Percentiles rank a stretch among this genome's conserved stretches.
phyloP scores from a whole-genome alignment of 169 alveolate genomes.

The Eimeria falciformis region DNA sequence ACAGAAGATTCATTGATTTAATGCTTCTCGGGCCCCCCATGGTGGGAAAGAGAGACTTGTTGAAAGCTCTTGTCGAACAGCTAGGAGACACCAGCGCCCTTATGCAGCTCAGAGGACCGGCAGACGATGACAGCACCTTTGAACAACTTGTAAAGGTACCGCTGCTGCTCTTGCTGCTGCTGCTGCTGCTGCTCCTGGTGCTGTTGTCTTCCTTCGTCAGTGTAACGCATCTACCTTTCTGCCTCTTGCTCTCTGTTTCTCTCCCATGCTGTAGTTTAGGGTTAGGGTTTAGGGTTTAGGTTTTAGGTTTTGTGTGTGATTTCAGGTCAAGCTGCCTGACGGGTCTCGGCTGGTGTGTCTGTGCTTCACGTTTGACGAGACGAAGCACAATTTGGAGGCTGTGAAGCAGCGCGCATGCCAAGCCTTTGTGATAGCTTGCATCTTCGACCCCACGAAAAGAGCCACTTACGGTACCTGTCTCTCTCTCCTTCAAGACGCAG shows the following conservation, averaged over 20 bases:
- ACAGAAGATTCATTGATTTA: slow-evolving; percentile 71
- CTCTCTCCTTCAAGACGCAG: not conserved
- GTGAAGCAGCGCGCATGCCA: not conserved
- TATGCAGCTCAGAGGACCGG: slow-evolving; percentile 23
- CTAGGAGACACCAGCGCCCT: slow-evolving; percentile 3
- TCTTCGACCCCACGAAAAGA: not conserved
- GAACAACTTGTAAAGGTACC: not conserved
- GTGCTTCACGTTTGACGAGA: not conserved
- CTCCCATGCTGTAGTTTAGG: too few relatives aligned
- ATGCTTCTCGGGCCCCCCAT: slow-evolving; percentile 79
- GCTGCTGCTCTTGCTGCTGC: not conserved
- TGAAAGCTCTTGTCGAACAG: not conserved
- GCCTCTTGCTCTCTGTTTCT: not conserved
- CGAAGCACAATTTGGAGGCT: not conserved
- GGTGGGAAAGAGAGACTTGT: slow-evolving; percentile 78
- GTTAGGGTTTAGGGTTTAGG: too few relatives aligned
- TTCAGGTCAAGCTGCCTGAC: not conserved
- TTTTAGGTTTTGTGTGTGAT: too few relatives aligned
- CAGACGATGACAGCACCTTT: not conserved
- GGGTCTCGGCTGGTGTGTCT: not conserved
- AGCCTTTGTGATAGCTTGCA: not conserved
- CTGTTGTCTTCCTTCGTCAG: not conserved
- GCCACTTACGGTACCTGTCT: not conserved
- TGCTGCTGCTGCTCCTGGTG: slow-evolving; percentile 2
- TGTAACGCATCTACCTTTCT: not conserved